These are phyloP conservation scores for Xylaria sp. DNA, from an alignment of 2,329 filamentous ascomycete species.

Conservation along the genomic window DNA sequence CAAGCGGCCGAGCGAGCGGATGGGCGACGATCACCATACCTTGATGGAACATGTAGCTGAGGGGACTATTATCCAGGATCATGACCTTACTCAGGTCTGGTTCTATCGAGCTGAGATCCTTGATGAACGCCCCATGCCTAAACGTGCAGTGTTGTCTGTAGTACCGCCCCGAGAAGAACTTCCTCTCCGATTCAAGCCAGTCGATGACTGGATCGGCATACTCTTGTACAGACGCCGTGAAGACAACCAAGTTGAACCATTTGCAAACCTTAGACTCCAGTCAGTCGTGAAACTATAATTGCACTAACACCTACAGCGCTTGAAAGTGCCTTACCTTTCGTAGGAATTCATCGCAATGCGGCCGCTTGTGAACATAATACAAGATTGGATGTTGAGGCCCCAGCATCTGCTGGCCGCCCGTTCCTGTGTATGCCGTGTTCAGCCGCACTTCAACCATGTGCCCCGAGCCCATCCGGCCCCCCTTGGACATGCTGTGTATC, in stretches of 20 bases:
- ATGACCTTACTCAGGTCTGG: slow-evolving; percentile 97
- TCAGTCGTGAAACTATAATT: slow-evolving; percentile 40
- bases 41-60: slow-evolving; percentile 99
- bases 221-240: slow-evolving; percentile 97
- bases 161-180: slow-evolving; percentile 93
- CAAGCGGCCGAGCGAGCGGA: slow-evolving; percentile 34
- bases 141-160: slow-evolving; percentile 98
- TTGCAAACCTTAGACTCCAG: slow-evolving; percentile 75
- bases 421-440: slow-evolving; percentile 75
- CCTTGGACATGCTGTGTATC: slow-evolving; percentile 98
- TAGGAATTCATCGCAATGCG: slow-evolving; percentile 95
- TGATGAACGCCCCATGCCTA: slow-evolving; percentile 96
- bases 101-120: slow-evolving; percentile 95
- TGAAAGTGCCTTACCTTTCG: slow-evolving; percentile 70
- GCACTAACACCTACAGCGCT: not conserved
- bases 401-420: slow-evolving; percentile 72
- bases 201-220: slow-evolving; percentile 99
- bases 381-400: slow-evolving; percentile 95
- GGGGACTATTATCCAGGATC: slow-evolving; percentile 97
- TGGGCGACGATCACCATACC: slow-evolving; percentile 64
- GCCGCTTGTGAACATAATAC: slow-evolving; percentile 98
- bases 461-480: slow-evolving; percentile 92
- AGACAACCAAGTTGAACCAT: slow-evolving; percentile 98
- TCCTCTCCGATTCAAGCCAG: slow-evolving; percentile 96
- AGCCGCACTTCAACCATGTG: slow-evolving; percentile 99